Evolutionary conservation across 2,329 filamentous ascomycete genomes (phyloP), one percentile per base, ranked within the genome.

Genomic region (Pseudogymnoascus sp.): DNA sequence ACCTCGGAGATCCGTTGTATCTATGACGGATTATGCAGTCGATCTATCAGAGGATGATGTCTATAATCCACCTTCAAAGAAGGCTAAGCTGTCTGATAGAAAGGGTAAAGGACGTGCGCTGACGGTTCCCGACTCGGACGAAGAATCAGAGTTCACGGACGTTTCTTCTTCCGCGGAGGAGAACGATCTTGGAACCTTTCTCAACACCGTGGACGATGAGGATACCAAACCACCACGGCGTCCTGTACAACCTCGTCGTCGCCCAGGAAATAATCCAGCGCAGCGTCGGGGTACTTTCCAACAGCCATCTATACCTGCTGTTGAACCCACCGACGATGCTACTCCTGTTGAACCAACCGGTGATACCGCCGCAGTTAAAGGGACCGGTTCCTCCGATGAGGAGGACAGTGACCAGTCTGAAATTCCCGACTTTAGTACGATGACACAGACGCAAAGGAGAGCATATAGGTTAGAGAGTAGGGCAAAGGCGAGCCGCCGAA

Each of bases 401-500:
- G 25, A 33, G n/a, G 43, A 11, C 5, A 25, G 25, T 61, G 16
- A 35, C 28, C 28, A 58, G 22, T 57, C 18, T 25, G 14, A 58
- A 25, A 35, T 62, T 7, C 54, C 14, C 65, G 64, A 65, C 61
- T 65, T 37, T 57, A 62, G 18, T 25, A 47, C 38, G 59, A 65
- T n/a, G 62, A 41, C 38, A 37, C 18, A 65, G 68, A 3, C 61
- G 60, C 6, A 54, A 64, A 63, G 4, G 74, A 74, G 22, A 33
- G 28, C n/a, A 11, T 54, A 78, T 74, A 18, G 75, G 69, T 4
- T 77, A 70, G 64, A 33, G 22, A 68, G 70, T 59, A 68, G 75
- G 38, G 66, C 68, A 30, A 70, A 71, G 65, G 75, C 69, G 35
- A 78, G 89, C 74, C 84, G 91, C 59, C 75, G 78, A 60, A 86